Conservation (phyloP, 139 green algal genomes). For the Coelastrella sp. region DNA sequence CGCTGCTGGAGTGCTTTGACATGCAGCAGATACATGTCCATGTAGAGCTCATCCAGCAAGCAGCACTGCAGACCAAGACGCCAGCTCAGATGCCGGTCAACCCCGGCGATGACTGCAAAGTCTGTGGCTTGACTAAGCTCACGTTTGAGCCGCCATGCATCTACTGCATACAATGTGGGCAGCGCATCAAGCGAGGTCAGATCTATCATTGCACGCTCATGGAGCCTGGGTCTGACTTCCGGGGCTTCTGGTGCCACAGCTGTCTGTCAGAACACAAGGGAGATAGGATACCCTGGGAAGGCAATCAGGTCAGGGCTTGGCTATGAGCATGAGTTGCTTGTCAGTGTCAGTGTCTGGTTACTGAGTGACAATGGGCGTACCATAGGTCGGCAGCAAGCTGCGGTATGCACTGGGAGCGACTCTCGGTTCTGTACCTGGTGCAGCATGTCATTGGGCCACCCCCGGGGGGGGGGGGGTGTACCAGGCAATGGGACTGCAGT, state of each 20-base stretch:
- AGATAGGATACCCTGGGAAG: conserved; percentile 69
- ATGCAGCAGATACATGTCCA: conserved; percentile 85
- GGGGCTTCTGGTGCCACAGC: conserved; percentile 87
- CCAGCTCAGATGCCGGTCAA: conserved; percentile 50
- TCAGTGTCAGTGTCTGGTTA: too few species aligned
- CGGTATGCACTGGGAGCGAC: too few species aligned
- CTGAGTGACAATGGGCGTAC: too few species aligned
- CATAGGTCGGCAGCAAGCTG: too few species aligned
- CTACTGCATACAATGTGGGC: conserved; percentile 92
- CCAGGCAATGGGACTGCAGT: too few species aligned
- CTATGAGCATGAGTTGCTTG: too few species aligned
- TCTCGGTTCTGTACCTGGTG: too few species aligned
- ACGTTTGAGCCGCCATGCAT: conserved; percentile 96
- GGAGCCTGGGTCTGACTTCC: conserved; percentile 59
- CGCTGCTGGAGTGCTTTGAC: conserved; percentile 93
- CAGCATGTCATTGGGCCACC: too few species aligned
- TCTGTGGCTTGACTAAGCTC: conserved; percentile 86
- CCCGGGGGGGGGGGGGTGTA: neutral
- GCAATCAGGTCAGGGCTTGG: conserved; percentile 21
- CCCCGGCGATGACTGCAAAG: conserved; percentile 77
- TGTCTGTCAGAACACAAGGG: conserved; percentile 82
- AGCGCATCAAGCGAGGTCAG: conserved; percentile 95
- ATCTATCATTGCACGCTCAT: conserved; percentile 73
- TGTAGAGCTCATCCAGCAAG: conserved; percentile 68
- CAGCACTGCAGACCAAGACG: conserved; percentile 48